Conservation (phyloP, 2,329 filamentous ascomycete genomes). For the Calonectria leucothoes region DNA sequence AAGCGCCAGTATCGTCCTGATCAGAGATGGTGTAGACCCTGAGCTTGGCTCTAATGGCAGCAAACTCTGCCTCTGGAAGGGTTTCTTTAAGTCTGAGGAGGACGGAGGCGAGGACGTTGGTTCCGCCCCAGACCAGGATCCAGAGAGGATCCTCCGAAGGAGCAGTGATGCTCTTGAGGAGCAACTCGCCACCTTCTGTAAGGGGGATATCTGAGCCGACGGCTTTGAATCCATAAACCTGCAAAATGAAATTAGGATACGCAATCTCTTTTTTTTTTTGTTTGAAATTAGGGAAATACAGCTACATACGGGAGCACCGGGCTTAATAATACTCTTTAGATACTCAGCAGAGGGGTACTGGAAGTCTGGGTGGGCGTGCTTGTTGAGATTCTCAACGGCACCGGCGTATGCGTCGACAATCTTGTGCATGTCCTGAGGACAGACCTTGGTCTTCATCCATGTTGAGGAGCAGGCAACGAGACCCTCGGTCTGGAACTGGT, state of each 20-base stretch:
- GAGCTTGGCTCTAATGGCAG: constrained; percentile 53
- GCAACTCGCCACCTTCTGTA: constrained; percentile 54
- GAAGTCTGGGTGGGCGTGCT: constrained; percentile 57
- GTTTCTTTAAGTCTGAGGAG: constrained; percentile 50
- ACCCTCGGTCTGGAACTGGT: constrained; percentile 59
- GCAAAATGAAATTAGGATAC: not conserved
- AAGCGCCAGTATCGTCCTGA: constrained; percentile 67
- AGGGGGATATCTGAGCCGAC: constrained; percentile 45
- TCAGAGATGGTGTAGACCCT: constrained; percentile 69
- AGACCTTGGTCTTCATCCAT: constrained; percentile 55
- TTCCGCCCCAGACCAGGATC: constrained; percentile 65
- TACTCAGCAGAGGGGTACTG: constrained; percentile 54
- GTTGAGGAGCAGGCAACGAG: constrained; percentile 59
- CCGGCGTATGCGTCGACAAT: constrained; percentile 57
- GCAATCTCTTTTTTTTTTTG: not conserved
- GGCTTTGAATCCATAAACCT: constrained; percentile 49
- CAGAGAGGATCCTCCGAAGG: constrained; percentile 56
- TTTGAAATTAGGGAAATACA: not conserved
- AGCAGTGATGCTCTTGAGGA: constrained; percentile 47
- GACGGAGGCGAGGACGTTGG: constrained; percentile 63
- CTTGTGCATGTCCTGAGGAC: constrained; percentile 55
- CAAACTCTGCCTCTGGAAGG: constrained; percentile 45
- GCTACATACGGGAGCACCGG: constrained; percentile 48
- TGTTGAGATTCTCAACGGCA: constrained; percentile 59
- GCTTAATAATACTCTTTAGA: constrained; percentile 48